Evolutionary conservation across 2,329 filamentous ascomycete species (phyloP).

Genomic region (Epichloe typhina): DNA sequence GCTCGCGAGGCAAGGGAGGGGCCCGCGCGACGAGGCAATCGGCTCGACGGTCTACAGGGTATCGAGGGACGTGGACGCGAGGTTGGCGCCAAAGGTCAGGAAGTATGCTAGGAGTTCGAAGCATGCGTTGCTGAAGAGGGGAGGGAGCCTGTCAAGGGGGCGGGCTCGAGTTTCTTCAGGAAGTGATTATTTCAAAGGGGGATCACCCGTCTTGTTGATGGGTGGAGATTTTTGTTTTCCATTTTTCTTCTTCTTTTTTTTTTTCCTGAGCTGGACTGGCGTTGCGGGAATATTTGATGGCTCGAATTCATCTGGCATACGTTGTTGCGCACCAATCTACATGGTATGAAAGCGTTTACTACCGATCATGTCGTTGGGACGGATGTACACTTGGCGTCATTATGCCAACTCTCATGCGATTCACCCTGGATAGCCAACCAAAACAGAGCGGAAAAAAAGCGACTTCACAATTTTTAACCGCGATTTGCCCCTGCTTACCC

Average conservation of each 20-base stretch:
- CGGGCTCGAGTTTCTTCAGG: slow-evolving; percentile 29
- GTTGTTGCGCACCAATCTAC: too few species aligned
- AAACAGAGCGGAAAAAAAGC: too few species aligned
- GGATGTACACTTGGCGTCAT: too few species aligned
- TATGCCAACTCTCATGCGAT: too few species aligned
- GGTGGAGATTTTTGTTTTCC: neutral
- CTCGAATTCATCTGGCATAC: too few species aligned
- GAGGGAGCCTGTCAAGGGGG: slow-evolving; percentile 23
- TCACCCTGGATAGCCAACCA: too few species aligned
- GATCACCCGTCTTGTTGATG: neutral
- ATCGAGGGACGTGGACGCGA: slow-evolving; percentile 28
- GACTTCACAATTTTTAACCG: too few species aligned
- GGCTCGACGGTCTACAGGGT: slow-evolving; percentile 43
- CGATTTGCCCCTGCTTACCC: too few species aligned
- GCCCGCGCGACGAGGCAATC: slow-evolving; percentile 33
- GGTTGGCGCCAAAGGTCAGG: slow-evolving; percentile 34
- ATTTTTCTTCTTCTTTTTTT: neutral
- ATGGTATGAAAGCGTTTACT: too few species aligned
- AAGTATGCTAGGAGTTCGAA: slow-evolving; percentile 29
- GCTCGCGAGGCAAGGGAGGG: slow-evolving; percentile 24
- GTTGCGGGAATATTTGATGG: too few species aligned
- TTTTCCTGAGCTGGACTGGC: too few species aligned
- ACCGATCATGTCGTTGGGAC: too few species aligned
- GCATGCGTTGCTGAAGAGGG: slow-evolving; percentile 32
- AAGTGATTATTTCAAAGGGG: slow-evolving; percentile 3